Evolutionary conservation across 169 alveolate genomes (phyloP).

Genomic region (Besnoitia besnoiti): DNA sequence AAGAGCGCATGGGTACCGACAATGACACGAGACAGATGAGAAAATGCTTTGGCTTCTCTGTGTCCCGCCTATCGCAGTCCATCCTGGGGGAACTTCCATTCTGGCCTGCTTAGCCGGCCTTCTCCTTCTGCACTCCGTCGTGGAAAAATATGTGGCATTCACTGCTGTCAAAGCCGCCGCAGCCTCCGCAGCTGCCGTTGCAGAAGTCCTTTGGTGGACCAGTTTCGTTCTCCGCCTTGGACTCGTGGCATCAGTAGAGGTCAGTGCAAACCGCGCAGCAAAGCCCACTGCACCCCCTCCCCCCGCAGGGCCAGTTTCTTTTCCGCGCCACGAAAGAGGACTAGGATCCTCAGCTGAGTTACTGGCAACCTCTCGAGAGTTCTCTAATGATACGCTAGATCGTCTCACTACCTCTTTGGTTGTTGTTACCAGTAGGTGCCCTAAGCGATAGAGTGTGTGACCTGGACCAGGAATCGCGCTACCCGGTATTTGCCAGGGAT

Average conservation of each 20-base stretch:
- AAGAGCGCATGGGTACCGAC: too few relatives aligned
- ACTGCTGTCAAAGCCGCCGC: background rate
- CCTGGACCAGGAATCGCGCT: too few relatives aligned
- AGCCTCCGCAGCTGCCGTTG: constrained; percentile 9
- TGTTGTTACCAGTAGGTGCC: background rate
- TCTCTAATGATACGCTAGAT: background rate
- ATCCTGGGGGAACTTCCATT: constrained; percentile 3
- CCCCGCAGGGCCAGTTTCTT: too few relatives aligned
- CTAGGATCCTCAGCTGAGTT: too few relatives aligned
- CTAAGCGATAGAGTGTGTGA: background rate
- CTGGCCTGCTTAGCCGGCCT: background rate
- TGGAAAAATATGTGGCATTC: background rate
- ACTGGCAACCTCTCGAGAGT: too few relatives aligned
- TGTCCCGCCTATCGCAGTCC: constrained; percentile 18
- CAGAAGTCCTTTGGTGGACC: constrained; percentile 12
- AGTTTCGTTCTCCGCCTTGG: background rate
- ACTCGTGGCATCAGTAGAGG: constrained; percentile 29
- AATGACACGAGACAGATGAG: too few relatives aligned
- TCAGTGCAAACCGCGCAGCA: too few relatives aligned
- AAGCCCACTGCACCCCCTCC: too few relatives aligned
- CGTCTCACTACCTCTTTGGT: background rate
- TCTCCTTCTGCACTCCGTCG: background rate
- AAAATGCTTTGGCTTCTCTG: too few relatives aligned
- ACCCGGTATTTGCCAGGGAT: too few relatives aligned
- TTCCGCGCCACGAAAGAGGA: too few relatives aligned